Evolutionary conservation across 192 early-diverging fungal genomes (phyloP).

Genomic region (Pilobolus umbonatus): DNA sequence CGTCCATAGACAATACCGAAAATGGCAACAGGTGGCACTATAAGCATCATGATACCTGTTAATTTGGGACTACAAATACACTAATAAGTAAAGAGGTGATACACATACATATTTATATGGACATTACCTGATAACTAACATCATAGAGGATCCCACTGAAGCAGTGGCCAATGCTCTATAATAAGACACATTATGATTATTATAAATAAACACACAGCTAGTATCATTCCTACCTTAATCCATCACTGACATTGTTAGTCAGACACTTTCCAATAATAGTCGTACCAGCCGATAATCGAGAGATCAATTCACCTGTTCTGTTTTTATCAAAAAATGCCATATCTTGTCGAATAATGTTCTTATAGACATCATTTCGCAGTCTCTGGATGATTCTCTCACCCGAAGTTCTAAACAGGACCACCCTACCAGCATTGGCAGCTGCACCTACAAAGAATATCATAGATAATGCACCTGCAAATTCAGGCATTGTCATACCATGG

Average conservation of each 20-base stretch:
- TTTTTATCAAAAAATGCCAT: constrained; percentile 86
- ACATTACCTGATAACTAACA: constrained; percentile 55
- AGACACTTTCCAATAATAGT: constrained; percentile 69
- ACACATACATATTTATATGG: neutral
- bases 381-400: constrained; percentile 69
- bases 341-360: constrained; percentile 77
- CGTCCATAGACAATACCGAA: constrained; percentile 67
- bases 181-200: neutral
- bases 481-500: constrained; percentile 46
- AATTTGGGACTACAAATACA: constrained; percentile 45
- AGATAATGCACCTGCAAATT: constrained; percentile 49
- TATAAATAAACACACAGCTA: neutral
- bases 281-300: constrained; percentile 74
- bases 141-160: constrained; percentile 56
- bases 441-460: constrained; percentile 33
- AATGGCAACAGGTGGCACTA: constrained; percentile 69
- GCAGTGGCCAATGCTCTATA: constrained; percentile 49
- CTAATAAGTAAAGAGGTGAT: neutral
- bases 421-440: constrained; percentile 37
- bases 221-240: constrained; percentile 42
- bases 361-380: constrained; percentile 58
- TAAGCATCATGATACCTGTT: constrained; percentile 64
- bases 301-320: constrained; percentile 74
- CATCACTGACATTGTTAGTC: constrained; percentile 72
- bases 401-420: constrained; percentile 56